phyloP scores from a whole-genome alignment of 306 rosid species.

The Dicorynia guianensis region DNA sequence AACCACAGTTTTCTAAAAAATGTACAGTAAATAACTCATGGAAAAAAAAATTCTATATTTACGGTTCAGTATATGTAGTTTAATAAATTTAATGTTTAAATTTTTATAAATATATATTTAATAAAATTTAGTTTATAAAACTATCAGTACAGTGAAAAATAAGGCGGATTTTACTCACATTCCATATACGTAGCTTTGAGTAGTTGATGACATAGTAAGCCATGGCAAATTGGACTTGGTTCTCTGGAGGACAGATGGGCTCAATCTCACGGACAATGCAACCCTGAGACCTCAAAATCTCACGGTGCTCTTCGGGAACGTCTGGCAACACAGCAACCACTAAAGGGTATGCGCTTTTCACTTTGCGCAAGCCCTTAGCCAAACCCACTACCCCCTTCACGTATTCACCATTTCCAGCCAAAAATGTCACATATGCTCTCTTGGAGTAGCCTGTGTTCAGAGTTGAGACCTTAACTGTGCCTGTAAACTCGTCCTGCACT shows the following conservation, averaged over 20 bases:
- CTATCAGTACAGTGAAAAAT: too few species aligned
- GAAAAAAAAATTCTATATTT: too few species aligned
- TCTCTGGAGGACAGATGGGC: slow-evolving; percentile 66
- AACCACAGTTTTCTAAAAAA: too few species aligned
- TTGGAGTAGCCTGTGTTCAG: slow-evolving; percentile 29
- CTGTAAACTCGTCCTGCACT: slow-evolving; percentile 14
- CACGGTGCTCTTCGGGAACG: slow-evolving; percentile 69
- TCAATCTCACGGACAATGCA: slow-evolving; percentile 64
- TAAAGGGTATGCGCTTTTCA: slow-evolving; percentile 59
- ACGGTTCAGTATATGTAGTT: too few species aligned
- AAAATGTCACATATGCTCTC: slow-evolving; percentile 65
- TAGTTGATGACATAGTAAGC: slow-evolving; percentile 75
- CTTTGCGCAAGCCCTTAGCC: slow-evolving; percentile 69
- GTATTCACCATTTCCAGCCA: slow-evolving; percentile 71
- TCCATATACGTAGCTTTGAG: slow-evolving; percentile 79
- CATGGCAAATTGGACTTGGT: slow-evolving; percentile 67
- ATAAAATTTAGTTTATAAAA: too few species aligned
- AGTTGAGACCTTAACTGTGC: slow-evolving; percentile 36
- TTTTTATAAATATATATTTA: too few species aligned
- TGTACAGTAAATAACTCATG: too few species aligned
- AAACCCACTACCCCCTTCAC: slow-evolving; percentile 70
- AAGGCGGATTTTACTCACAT: slow-evolving; percentile 31
- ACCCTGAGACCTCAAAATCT: slow-evolving; percentile 56
- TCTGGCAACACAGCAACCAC: slow-evolving; percentile 71
- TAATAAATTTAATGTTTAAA: too few species aligned